Conservation (phyloP, 1,284 basidiomycete species). For the Albatrellus sp. region DNA sequence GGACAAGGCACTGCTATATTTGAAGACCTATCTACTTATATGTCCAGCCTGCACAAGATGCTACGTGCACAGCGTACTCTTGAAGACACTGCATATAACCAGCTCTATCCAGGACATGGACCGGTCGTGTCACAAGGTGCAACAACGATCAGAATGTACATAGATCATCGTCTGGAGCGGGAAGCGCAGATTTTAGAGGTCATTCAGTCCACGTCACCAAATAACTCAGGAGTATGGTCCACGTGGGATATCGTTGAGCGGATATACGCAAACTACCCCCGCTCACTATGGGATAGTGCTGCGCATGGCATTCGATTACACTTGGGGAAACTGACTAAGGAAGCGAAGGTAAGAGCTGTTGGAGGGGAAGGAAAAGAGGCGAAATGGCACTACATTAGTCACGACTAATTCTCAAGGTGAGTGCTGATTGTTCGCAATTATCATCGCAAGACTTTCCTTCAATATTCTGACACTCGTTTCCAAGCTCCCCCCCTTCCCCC, state of each 20-base stretch:
- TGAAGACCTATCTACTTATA: slow-evolving; percentile 70
- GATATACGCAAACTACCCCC: slow-evolving; percentile 64
- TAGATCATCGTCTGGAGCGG: slow-evolving; percentile 71
- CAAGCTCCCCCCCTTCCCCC: too few species aligned
- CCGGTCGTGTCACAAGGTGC: slow-evolving; percentile 55
- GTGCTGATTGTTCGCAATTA: neutral
- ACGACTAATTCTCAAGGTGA: neutral
- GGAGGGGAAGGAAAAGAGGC: slow-evolving; percentile 35
- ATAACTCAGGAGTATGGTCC: slow-evolving; percentile 30
- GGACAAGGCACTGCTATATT: slow-evolving; percentile 89
- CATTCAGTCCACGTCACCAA: slow-evolving; percentile 27
- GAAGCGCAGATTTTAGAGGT: slow-evolving; percentile 70
- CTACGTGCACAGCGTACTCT: slow-evolving; percentile 15
- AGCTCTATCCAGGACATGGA: slow-evolving; percentile 83
- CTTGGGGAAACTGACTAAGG: slow-evolving; percentile 59
- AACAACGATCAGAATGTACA: slow-evolving; percentile 58
- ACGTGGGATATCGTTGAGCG: slow-evolving; percentile 52
- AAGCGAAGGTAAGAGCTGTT: slow-evolving; percentile 39
- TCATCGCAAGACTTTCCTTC: too few species aligned
- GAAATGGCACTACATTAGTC: slow-evolving; percentile 18
- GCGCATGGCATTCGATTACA: slow-evolving; percentile 61
- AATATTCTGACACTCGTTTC: too few species aligned
- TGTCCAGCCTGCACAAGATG: slow-evolving; percentile 57
- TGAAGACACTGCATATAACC: slow-evolving; percentile 20
- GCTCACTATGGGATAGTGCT: slow-evolving; percentile 64